Conservation (phyloP, 1,139 yeast species). For the Pichia inconspicua region DNA sequence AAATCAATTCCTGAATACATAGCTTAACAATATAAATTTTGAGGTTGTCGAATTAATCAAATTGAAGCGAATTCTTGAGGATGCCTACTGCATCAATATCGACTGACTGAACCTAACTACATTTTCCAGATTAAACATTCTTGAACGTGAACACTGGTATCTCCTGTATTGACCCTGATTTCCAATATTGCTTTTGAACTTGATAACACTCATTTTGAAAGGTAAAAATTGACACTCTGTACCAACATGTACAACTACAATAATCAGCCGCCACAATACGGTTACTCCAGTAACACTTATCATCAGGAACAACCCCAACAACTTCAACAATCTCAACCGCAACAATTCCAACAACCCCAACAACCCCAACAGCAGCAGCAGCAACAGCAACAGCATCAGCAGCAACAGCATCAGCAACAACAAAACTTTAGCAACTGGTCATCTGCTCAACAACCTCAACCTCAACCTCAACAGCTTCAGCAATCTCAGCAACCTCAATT, state of each 20-base stretch:
- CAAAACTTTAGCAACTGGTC: neutral
- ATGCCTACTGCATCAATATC: too few species aligned
- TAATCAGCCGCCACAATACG: slow-evolving; percentile 18
- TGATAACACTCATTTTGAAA: too few species aligned
- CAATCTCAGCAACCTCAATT: slow-evolving; percentile 9
- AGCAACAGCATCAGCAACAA: slow-evolving; percentile 6
- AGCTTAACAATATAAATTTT: too few species aligned
- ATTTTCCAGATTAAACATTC: too few species aligned
- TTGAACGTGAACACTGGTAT: too few species aligned
- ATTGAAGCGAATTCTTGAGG: too few species aligned
- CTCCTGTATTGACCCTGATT: neutral
- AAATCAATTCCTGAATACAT: too few species aligned
- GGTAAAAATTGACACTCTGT: neutral
- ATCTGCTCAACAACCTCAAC: neutral
- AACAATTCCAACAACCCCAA: slow-evolving; percentile 8
- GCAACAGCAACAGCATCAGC: slow-evolving; percentile 11
- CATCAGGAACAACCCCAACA: neutral
- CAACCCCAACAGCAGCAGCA: slow-evolving; percentile 16
- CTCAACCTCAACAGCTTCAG: neutral
- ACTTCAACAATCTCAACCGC: slow-evolving; percentile 1
- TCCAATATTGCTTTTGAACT: neutral
- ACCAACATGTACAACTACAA: slow-evolving; percentile 1
- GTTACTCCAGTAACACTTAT: slow-evolving; percentile 9
- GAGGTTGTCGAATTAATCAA: too few species aligned
- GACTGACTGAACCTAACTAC: too few species aligned